Evolutionary conservation across 208 protist species (phyloP), one percentile per base, ranked within the genome.

Genomic region (Chromosphaera perkinsii): DNA sequence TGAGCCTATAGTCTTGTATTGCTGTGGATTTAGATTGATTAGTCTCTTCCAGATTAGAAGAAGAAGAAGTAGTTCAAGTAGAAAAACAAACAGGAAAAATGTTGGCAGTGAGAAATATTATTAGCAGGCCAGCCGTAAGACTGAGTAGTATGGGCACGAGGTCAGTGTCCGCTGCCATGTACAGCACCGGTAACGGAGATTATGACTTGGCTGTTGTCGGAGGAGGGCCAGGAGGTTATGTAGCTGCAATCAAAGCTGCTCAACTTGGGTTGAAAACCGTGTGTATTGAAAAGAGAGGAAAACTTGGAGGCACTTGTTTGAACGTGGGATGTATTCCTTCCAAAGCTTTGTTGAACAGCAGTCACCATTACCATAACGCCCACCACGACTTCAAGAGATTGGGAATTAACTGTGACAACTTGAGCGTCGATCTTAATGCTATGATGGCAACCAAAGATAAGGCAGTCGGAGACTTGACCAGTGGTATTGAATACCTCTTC

Each of bases 281-380:
- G 10, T 99, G 96, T 77, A 79, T 99, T 32, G 97, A 99, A 78
- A 97, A 95, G 83, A 87, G 95, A 65, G 94, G 95, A 33, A 62
- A 85, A 39, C 88, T 97, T 24, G 72, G 67, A 22, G 95, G 95
- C 65, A 98, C 95, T 20, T 98, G 96, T 86, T 85, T 99, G n/a
- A 98, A 98, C 79, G 95, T 98, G 35, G 95, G 92, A 35, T 99
- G 96, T 87, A 99, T 99, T 72, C 97, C 97, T 14, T 99, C 95
- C 56, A 99, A 99, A 86, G 86, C 94, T 37, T 89, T 99, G 3
- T 87, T 99, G 0, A 88, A 99, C 77, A 88, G 94, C 33, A 96
- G 95, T 31, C 95, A 99, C 79, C 48, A 96, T 48, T 98, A 95
- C 76, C 85, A 97, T 64, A 84, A 94, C 55, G 89, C 94, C 4